Base-by-base conservation (phyloP, 2,329 filamentous ascomycete species). In the Gnomoniopsis smithogilvyi region DNA sequence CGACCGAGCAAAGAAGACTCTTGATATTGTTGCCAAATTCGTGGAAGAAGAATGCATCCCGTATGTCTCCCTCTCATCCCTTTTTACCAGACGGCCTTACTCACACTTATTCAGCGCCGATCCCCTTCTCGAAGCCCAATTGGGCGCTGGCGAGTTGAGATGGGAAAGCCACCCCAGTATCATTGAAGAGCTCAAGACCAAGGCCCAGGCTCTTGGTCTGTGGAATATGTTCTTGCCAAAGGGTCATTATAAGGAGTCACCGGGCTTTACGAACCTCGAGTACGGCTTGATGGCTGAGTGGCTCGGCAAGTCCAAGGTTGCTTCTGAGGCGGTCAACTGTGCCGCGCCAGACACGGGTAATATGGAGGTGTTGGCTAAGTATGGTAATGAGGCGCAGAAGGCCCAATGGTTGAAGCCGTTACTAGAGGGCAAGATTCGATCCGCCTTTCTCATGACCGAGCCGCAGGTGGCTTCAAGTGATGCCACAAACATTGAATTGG, bases 171-270 rank as follows among this genome's bases (percentile, higher is more conserved):
- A 96, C 72, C 94, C 95, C 1, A 72, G 81, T 46, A 82, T 98
- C 67, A 84, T 99, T 62, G 95, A 99, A 66, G 88, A 95, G 57
- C 83, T 99, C 67, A 98, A 98, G 83, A 79, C 77, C 64, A 90
- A 92, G 74, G 95, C 94, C 48, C 84, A 82, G 70, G 82, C 89
- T 67, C 83, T 96, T 26, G 95, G 94, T 1, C 81, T 99, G 49
- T 99, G 95, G 95, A 99, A 99, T 77, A 90, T 99, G 88, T 99
- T 99, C 81, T 77, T 99, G 66, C 91, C 95, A 64, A 94, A 90
- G 79, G 92, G 88, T 68, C 93, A 97, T 77, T 98, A 97, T 82
- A 91, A 89, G 74, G 91, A 97, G 78, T 96, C 92, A 1, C 92
- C 94, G 24, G 95, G 95, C 36, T 97, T 92, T 78, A 91, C 87